Evolutionary conservation across 176 grass and related monocot species (phyloP).

Genomic region (Tuctoria greenei): DNA sequence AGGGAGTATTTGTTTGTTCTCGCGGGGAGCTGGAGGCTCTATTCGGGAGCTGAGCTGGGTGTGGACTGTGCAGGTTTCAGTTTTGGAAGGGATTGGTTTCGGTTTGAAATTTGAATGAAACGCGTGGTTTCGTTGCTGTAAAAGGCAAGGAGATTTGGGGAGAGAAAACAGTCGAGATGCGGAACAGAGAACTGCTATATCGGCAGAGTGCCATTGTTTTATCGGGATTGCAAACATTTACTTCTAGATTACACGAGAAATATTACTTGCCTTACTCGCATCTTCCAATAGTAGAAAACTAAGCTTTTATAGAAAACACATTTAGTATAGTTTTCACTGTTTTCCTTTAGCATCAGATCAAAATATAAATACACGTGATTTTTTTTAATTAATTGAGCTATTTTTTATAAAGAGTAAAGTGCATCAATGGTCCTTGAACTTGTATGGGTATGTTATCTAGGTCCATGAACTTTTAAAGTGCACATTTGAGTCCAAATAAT

Average conservation of each 20-base stretch:
- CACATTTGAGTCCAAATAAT: too few relatives aligned
- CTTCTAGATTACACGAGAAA: too few relatives aligned
- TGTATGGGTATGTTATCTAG: too few relatives aligned
- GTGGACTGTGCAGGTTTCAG: not conserved
- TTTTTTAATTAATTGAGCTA: not conserved
- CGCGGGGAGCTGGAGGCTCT: not conserved
- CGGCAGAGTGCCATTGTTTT: not conserved
- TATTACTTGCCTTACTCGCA: too few relatives aligned
- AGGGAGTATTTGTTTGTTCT: not conserved
- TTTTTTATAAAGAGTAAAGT: too few relatives aligned
- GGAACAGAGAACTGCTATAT: not conserved
- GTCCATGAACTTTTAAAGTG: too few relatives aligned
- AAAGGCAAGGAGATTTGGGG: not conserved
- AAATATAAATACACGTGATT: not conserved
- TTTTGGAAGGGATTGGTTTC: constrained; percentile 32
- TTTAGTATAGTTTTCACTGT: not conserved
- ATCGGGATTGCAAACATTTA: not conserved
- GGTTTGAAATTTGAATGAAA: constrained; percentile 38
- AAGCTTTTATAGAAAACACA: not conserved
- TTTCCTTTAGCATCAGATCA: not conserved
- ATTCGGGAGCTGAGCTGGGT: not conserved
- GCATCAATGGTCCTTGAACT: too few relatives aligned
- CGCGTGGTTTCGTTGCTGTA: not conserved
- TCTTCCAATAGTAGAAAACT: not conserved
- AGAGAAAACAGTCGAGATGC: not conserved